phyloP scores from a whole-genome alignment of 2,329 filamentous ascomycete species.

The Claviceps digitariae region DNA sequence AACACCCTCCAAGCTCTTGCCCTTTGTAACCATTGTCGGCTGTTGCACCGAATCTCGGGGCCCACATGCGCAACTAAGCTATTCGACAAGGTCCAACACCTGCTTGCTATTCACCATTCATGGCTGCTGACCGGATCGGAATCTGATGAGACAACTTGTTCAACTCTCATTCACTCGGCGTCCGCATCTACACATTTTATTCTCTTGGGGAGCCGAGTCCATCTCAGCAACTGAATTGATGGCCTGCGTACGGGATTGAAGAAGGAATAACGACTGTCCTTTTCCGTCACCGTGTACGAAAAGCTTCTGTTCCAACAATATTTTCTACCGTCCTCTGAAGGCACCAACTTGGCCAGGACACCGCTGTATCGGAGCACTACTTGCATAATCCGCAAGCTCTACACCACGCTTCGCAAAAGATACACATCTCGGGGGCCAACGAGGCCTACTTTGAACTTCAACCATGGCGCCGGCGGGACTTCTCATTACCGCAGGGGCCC shows the following conservation, averaged over 20 bases:
- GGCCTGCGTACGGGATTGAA: neutral
- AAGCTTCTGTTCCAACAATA: too few species aligned
- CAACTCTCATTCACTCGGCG: neutral
- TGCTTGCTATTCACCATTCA: neutral
- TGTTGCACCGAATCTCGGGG: neutral
- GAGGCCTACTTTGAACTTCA: neutral
- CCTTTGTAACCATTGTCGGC: neutral
- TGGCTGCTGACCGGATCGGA: neutral
- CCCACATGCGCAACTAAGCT: neutral
- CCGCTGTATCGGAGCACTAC: neutral
- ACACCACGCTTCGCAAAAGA: neutral
- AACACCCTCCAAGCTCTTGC: neutral
- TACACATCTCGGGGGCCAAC: neutral
- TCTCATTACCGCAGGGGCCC: constrained; percentile 6
- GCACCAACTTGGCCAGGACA: too few species aligned
- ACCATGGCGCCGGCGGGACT: constrained; percentile 7
- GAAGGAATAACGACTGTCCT: neutral
- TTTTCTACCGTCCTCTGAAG: neutral
- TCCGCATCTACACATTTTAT: neutral
- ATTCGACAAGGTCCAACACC: neutral
- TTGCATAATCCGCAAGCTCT: neutral
- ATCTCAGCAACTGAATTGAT: neutral
- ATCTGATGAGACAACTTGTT: neutral
- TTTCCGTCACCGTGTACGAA: neutral
- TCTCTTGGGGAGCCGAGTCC: neutral